Percentiles rank a stretch among this genome's conserved stretches.
Conservation (phyloP, 306 rosid species). For the Prunus mume region DNA sequence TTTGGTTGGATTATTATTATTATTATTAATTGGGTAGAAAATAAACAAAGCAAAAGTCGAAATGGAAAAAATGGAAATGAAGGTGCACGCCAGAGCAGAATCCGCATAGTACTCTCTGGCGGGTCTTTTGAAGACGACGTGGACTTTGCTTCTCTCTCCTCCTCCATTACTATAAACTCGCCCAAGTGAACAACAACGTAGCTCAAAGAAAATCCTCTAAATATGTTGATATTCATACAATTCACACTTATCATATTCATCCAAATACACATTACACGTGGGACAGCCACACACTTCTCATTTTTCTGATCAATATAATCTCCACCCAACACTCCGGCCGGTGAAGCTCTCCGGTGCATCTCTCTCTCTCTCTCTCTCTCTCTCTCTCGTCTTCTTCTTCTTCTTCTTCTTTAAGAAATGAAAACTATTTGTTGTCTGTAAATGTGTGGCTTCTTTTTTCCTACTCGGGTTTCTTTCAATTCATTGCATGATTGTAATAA, state of each 20-base stretch:
- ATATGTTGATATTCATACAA: too few species aligned
- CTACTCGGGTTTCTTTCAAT: background rate
- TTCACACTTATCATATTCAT: background rate
- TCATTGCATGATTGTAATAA: background rate
- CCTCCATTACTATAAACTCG: background rate
- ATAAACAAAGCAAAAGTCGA: background rate
- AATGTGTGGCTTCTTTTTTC: background rate
- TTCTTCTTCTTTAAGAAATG: background rate
- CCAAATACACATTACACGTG: too few species aligned
- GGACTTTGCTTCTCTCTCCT: background rate
- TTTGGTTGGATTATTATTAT: too few species aligned
- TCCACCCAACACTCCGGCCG: background rate
- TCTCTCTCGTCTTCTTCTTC: background rate
- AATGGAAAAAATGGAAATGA: background rate
- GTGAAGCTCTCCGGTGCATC: background rate
- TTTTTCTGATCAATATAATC: background rate
- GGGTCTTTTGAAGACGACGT: conserved; percentile 10
- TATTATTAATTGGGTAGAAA: background rate
- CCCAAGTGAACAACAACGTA: background rate
- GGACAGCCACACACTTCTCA: background rate
- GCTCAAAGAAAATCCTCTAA: background rate
- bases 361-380: background rate
- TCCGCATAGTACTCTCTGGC: conserved; percentile 1
- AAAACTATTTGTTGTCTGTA: background rate
- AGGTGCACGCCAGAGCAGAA: background rate